phyloP scores from a whole-genome alignment of 1,284 basidiomycete genomes.

The Rhodotorula sp. region DNA sequence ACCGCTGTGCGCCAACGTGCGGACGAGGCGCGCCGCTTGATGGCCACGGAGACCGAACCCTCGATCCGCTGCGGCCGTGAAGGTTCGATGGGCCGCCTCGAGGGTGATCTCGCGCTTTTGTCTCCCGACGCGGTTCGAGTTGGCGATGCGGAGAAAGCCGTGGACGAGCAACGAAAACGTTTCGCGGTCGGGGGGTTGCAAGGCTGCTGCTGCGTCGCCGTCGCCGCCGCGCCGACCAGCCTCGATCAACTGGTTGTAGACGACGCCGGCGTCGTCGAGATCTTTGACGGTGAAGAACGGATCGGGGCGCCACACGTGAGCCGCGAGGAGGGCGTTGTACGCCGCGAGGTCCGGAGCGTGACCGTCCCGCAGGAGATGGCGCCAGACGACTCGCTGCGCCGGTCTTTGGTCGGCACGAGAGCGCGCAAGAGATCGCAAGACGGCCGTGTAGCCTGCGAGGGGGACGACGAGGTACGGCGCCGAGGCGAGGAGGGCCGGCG shows the following conservation, averaged over 20 bases:
- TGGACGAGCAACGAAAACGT: constrained; percentile 34
- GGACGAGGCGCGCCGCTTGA: constrained; percentile 10
- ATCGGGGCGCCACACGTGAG: constrained; percentile 14
- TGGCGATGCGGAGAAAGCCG: constrained; percentile 28
- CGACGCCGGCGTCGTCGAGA: constrained; percentile 26
- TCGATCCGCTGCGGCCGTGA: background rate
- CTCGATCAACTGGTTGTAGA: constrained; percentile 27
- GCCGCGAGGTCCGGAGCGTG: constrained; percentile 12
- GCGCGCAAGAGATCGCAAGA: constrained; percentile 23
- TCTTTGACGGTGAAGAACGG: constrained; percentile 6
- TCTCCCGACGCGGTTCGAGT: background rate
- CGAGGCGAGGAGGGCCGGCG: background rate
- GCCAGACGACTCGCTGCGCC: constrained; percentile 7
- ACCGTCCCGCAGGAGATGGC: constrained; percentile 19
- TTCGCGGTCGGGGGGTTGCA: constrained; percentile 19
- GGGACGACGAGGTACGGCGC: constrained; percentile 19
- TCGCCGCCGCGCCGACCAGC: background rate
- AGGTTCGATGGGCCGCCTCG: constrained; percentile 24
- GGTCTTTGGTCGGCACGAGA: constrained; percentile 14
- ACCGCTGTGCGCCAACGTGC: constrained; percentile 2
- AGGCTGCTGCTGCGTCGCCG: background rate
- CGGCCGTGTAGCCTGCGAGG: constrained; percentile 19
- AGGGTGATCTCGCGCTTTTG: constrained; percentile 1
- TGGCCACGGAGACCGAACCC: constrained; percentile 6
- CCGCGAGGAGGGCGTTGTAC: constrained; percentile 30